Conservation (phyloP, 371 early-diverging fungal genomes). For the Mortierella sp. region DNA sequence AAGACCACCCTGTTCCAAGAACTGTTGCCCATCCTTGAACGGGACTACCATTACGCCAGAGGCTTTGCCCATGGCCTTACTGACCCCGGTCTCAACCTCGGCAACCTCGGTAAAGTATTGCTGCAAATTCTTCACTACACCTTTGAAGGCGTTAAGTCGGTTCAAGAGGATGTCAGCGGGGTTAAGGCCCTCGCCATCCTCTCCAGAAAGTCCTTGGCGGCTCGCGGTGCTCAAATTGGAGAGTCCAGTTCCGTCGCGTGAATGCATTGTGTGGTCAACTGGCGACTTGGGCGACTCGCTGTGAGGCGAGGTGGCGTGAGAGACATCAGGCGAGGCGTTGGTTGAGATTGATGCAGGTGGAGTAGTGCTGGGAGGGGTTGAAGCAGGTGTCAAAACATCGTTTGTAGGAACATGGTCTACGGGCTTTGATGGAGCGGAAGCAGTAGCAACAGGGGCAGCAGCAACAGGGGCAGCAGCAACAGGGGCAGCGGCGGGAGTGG, state of each 20-base stretch:
- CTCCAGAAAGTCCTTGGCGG: slow-evolving; percentile 28
- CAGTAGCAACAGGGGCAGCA: not conserved
- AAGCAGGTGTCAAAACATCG: slow-evolving; percentile 3
- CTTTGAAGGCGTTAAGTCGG: slow-evolving; percentile 41
- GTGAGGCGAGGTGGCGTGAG: slow-evolving; percentile 26
- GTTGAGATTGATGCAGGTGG: slow-evolving; percentile 40
- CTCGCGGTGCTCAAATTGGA: slow-evolving; percentile 40
- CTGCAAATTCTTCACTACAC: slow-evolving; percentile 50
- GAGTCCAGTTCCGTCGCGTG: slow-evolving; percentile 41
- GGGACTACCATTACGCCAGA: slow-evolving; percentile 39
- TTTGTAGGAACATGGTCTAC: slow-evolving; percentile 4
- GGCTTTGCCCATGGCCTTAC: slow-evolving; percentile 51
- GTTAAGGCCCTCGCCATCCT: slow-evolving; percentile 44
- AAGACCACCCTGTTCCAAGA: slow-evolving; percentile 45
- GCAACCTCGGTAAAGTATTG: slow-evolving; percentile 44
- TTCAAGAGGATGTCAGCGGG: slow-evolving; percentile 45
- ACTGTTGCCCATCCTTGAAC: slow-evolving; percentile 55
- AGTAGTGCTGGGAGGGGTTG: not conserved
- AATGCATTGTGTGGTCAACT: slow-evolving; percentile 23
- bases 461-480: too few species aligned
- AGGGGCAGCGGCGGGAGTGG: slow-evolving; percentile 21
- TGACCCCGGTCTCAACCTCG: slow-evolving; percentile 31
- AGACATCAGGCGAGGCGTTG: slow-evolving; percentile 7
- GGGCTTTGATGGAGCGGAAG: not conserved
- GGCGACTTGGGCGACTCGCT: slow-evolving; percentile 28